phyloP scores from a whole-genome alignment of 2,329 filamentous ascomycete genomes.

The Phaeosphaeriaceae sp. region DNA sequence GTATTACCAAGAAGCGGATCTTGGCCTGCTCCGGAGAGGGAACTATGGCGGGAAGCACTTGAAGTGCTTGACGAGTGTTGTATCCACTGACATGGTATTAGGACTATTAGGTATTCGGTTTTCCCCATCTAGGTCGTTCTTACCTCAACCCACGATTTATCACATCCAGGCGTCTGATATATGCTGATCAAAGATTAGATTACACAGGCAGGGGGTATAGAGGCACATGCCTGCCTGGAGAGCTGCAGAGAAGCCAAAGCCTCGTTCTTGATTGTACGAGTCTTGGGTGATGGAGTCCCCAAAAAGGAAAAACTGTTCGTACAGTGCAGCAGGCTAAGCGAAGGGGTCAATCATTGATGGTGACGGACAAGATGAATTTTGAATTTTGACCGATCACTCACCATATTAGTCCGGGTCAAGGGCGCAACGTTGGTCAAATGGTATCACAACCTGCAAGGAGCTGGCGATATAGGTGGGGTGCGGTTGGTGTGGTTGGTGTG shows the following conservation, averaged over 20 bases:
- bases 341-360: constrained; percentile 3
- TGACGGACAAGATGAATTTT: background rate
- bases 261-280: constrained; percentile 65
- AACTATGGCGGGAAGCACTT: constrained; percentile 73
- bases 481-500: no score
- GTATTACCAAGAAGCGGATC: constrained; percentile 69
- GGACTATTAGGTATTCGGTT: background rate
- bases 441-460: constrained; percentile 4
- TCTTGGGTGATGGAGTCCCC: constrained; percentile 88
- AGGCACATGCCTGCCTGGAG: constrained; percentile 68
- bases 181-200: constrained; percentile 58
- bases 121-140: constrained; percentile 1
- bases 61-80: constrained; percentile 76
- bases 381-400: constrained; percentile 10
- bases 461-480: constrained; percentile 4
- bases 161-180: constrained; percentile 79
- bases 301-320: constrained; percentile 70
- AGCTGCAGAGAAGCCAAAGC: constrained; percentile 76
- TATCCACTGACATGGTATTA: constrained; percentile 66
- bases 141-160: constrained; percentile 83
- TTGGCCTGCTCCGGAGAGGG: constrained; percentile 66
- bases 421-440: background rate
- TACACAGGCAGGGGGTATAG: background rate
- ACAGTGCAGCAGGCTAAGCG: constrained; percentile 34
- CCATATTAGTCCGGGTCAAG: constrained; percentile 9